Evolutionary conservation across 257 asterid genomes (phyloP), one percentile per base, ranked within the genome.

Genomic region (Nicotiana obtusifolia): DNA sequence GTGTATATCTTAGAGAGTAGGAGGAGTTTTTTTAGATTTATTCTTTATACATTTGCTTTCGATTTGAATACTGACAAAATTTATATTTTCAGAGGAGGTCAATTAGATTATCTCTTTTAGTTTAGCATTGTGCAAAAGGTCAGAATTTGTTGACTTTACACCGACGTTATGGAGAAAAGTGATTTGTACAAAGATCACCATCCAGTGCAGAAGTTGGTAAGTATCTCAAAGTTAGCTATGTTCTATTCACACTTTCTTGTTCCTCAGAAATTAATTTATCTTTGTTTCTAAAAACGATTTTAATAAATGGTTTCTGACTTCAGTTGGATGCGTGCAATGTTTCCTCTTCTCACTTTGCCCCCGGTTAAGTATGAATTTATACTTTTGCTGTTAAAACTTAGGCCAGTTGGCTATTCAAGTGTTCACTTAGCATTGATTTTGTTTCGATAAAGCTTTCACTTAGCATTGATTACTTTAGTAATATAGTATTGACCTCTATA

Each of bases 151-250:
- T 71, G 37, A 71, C 60, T 13, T 71, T 14, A 44, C 59, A 3
- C 59, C 7, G 7, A 41, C 33, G 0, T 71, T 71, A 71, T 44
- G 78, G 59, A 71, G 20, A 71, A 71, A 71, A 20, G 30, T 71
- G 78, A n/a, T 11, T 13, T 71, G 78, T 22, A 71, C 35, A 71
- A 19, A 2, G 56, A 71, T 44, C 14, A 19, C 14, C 22, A 2
- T 44, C 59, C 78, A 20, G 60, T 44, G 33, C 35, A 44, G 14
- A 44, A 71, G 60, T 47, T 44, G 78, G 78, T 71, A 5, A 71
- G 60, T 71, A 71, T 71, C 60, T 71, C 78, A 71, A 71, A 71
- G 35, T 71, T 20, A 22, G 60, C 78, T 71, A 71, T 44, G 78
- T 71, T 71, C 59, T 71, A 30, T 17, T 1, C 20, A 71, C 14